Evolutionary conservation across 352 stramenopile genomes (phyloP).

Genomic region (Phytophthora ramorum): DNA sequence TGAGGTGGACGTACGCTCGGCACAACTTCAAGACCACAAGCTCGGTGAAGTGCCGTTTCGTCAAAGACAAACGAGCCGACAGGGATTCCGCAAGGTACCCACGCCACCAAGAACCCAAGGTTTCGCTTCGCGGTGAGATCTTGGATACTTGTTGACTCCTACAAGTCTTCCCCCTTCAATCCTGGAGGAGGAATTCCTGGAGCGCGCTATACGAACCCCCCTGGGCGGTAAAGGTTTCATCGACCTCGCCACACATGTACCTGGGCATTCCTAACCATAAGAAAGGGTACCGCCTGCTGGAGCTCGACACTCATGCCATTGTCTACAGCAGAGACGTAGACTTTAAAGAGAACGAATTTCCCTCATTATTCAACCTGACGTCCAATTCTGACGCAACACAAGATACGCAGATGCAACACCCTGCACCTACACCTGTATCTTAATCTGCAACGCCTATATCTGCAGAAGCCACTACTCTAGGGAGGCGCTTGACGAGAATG

Average conservation of each 20-base stretch:
- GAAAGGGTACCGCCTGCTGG: constrained; percentile 5
- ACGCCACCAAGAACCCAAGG: background rate
- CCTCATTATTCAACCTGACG: background rate
- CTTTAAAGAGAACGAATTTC: background rate
- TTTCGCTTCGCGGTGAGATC: no score
- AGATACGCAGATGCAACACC: background rate
- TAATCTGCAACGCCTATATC: background rate
- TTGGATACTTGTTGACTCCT: constrained; percentile 12
- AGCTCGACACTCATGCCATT: background rate
- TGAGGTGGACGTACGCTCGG: background rate
- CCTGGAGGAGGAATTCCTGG: no score
- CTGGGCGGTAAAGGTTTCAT: no score
- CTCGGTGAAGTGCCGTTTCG: background rate
- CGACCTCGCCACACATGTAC: no score
- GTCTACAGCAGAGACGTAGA: background rate
- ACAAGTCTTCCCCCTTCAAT: no score
- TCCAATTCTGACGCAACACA: background rate
- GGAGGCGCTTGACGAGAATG: background rate
- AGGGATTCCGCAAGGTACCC: background rate
- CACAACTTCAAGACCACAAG: background rate
- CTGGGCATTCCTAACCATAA: no score
- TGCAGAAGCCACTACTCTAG: background rate
- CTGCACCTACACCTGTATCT: background rate
- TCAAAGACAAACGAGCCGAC: background rate
- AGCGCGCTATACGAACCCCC: no score